Evolutionary conservation across 257 asterid genomes (phyloP).

Genomic region (Solanum virginianum): DNA sequence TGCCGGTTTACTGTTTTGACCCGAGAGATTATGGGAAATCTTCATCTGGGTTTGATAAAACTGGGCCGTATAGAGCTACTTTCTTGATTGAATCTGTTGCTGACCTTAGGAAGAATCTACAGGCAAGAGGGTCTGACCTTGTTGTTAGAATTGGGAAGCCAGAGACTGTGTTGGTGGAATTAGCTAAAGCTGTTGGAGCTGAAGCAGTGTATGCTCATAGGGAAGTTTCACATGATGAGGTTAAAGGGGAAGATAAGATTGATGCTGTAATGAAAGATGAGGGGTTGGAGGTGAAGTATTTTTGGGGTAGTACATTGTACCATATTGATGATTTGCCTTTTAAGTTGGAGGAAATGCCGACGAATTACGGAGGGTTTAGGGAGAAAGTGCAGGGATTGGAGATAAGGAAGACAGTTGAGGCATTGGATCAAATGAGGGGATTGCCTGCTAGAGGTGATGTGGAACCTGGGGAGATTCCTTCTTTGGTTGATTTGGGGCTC

Average conservation of each 20-base stretch:
- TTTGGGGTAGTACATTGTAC: slow-evolving; percentile 97
- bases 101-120: slow-evolving; percentile 54
- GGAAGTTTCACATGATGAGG: slow-evolving; percentile 81
- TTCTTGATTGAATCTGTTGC: slow-evolving; percentile 71
- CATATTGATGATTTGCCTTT: slow-evolving; percentile 95
- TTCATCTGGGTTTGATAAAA: slow-evolving; percentile 73
- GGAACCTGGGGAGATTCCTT: slow-evolving; percentile 84
- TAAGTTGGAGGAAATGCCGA: slow-evolving; percentile 68
- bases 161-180: slow-evolving; percentile 67
- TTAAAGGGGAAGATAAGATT: slow-evolving; percentile 75
- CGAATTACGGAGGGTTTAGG: slow-evolving; percentile 83
- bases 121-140: slow-evolving; percentile 80
- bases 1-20: slow-evolving; percentile 93
- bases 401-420: slow-evolving; percentile 81
- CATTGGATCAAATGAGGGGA: slow-evolving; percentile 61
- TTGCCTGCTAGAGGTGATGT: slow-evolving; percentile 82
- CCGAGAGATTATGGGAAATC: slow-evolving; percentile 89
- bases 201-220: slow-evolving; percentile 84
- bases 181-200: slow-evolving; percentile 78
- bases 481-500: slow-evolving; percentile 84
- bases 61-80: slow-evolving; percentile 76
- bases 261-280: slow-evolving; percentile 78
- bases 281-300: slow-evolving; percentile 79
- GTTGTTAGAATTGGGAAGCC: slow-evolving; percentile 86
- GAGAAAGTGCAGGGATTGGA: slow-evolving; percentile 64